phyloP scores from a whole-genome alignment of 73 alveolate species.

The Tetrahymena borealis region DNA sequence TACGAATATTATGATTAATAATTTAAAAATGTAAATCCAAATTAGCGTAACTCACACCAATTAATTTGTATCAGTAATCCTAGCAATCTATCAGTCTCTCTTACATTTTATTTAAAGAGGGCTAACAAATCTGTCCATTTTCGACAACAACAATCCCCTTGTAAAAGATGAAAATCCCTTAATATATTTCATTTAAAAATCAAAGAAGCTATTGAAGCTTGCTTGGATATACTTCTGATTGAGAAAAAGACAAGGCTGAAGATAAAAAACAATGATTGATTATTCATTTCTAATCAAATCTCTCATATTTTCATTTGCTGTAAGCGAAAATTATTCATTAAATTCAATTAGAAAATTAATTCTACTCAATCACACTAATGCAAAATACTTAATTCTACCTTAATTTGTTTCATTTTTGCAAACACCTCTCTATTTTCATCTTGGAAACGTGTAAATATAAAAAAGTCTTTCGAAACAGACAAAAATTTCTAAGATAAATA shows the following conservation, averaged over 20 bases:
- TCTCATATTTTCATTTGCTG: not conserved
- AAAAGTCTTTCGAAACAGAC: not conserved
- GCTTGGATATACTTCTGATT: too few relatives aligned
- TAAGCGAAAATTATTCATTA: not conserved
- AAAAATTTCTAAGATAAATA: too few relatives aligned
- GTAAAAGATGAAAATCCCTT: too few relatives aligned
- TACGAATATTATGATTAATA: not conserved
- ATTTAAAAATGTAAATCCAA: not conserved
- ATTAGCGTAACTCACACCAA: not conserved
- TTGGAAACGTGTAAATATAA: not conserved
- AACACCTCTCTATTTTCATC: not conserved
- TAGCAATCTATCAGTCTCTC: too few relatives aligned
- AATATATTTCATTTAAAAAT: too few relatives aligned
- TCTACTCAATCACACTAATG: not conserved
- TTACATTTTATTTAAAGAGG: too few relatives aligned
- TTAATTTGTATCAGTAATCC: not conserved
- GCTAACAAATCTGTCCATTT: too few relatives aligned
- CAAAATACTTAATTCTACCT: not conserved
- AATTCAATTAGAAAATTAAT: not conserved
- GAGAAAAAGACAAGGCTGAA: not conserved
- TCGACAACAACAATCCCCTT: too few relatives aligned
- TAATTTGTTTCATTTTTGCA: not conserved
- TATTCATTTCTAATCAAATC: not conserved
- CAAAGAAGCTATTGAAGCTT: not conserved
- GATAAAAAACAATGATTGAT: not conserved